A percentile compares a stretch with the other conserved stretches of the same genome.
These are phyloP conservation scores for Cyclotella choctawhatcheeana DNA, from an alignment of 108 stramenopile species.

Conservation along the genomic window DNA sequence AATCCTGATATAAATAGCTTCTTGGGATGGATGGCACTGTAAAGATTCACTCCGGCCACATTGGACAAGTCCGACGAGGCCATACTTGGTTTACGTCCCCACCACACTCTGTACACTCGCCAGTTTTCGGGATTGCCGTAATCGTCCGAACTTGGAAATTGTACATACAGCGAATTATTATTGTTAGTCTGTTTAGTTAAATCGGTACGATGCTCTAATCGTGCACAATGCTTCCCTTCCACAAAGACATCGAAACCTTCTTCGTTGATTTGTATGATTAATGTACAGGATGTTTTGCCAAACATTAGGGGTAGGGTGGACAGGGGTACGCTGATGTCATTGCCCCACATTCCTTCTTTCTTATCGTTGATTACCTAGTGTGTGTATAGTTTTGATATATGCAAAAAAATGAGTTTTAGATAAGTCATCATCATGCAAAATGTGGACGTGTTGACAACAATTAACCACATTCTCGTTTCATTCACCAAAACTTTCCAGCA, in stretches of 20 bases:
- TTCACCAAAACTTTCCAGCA: no score
- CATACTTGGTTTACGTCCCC: constrained; percentile 75
- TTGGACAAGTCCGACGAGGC: constrained; percentile 54
- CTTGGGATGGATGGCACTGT: constrained; percentile 68
- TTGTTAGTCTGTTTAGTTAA: constrained; percentile 20
- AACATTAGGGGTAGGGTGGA: constrained; percentile 79
- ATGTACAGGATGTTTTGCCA: constrained; percentile 68
- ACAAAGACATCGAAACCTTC: constrained; percentile 88
- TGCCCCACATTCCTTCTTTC: constrained; percentile 81
- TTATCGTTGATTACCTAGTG: constrained; percentile 85
- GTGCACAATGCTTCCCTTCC: constrained; percentile 75
- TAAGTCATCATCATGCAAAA: no score
- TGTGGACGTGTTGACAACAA: no score
- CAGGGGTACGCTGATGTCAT: constrained; percentile 73
- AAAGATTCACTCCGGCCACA: constrained; percentile 70
- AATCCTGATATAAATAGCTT: constrained; percentile 78
- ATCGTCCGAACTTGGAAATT: constrained; percentile 84
- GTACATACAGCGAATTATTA: constrained; percentile 58
- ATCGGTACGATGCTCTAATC: constrained; percentile 76
- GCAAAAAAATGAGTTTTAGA: no score
- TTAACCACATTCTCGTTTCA: no score
- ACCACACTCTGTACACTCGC: constrained; percentile 85
- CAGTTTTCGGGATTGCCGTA: constrained; percentile 80
- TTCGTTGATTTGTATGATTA: constrained; percentile 80
- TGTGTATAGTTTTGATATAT: no score